These are phyloP conservation scores for Boletales sp. DNA, from an alignment of 768 basidiomycete species.

Conservation along the genomic window DNA sequence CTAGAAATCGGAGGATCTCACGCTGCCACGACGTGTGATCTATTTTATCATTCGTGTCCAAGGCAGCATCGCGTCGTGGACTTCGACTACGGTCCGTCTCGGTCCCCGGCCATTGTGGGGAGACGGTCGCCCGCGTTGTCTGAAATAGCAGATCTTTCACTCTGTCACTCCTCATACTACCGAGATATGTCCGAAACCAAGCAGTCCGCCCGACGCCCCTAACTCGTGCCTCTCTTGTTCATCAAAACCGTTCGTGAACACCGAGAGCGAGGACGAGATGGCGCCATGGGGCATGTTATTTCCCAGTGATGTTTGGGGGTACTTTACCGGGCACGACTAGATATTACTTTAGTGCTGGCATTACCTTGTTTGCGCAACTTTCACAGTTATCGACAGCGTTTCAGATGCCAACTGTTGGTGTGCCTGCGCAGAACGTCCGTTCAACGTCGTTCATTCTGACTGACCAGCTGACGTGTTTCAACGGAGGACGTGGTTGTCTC, in stretches of 20 bases:
- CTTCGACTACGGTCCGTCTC: slow-evolving; percentile 13
- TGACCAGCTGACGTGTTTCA: not conserved
- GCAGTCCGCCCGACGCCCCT: not conserved
- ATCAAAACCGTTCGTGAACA: slow-evolving; percentile 33
- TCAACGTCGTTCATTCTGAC: not conserved
- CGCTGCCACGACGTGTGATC: too few relatives aligned
- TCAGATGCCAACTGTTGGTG: slow-evolving; percentile 30
- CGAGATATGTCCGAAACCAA: slow-evolving; percentile 16
- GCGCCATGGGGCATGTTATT: slow-evolving; percentile 37
- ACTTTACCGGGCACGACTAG: slow-evolving; percentile 14
- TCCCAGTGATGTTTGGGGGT: not conserved
- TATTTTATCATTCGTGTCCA: too few relatives aligned
- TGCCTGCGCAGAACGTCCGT: slow-evolving; percentile 37
- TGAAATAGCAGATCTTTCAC: slow-evolving; percentile 14
- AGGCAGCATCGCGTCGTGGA: too few relatives aligned
- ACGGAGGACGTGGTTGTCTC: slow-evolving; percentile 34
- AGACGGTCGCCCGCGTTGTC: slow-evolving; percentile 15
- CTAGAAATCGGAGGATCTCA: too few relatives aligned
- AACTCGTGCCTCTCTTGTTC: slow-evolving; percentile 25
- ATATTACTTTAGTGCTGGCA: slow-evolving; percentile 37
- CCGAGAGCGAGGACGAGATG: slow-evolving; percentile 37
- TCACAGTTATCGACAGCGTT: slow-evolving; percentile 30
- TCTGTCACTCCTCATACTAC: slow-evolving; percentile 24
- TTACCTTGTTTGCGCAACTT: slow-evolving; percentile 27
- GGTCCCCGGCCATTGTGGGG: slow-evolving; percentile 18